Evolutionary conservation across 257 asterid species (phyloP).

Genomic region (Perilla frutescens): DNA sequence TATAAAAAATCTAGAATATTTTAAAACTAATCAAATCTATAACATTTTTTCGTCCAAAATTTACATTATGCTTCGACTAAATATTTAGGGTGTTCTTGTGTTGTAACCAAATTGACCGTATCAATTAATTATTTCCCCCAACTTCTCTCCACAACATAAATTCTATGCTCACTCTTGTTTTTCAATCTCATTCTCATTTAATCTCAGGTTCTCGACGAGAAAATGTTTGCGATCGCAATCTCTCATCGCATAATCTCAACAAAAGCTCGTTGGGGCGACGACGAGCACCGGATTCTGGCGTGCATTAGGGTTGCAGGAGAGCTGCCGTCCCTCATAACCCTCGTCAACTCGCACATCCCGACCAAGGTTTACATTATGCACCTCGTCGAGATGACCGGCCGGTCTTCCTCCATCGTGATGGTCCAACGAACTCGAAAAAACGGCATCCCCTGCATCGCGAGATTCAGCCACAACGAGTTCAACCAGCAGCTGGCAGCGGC

Average conservation of each 20-base stretch:
- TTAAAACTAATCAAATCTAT: too few relatives aligned
- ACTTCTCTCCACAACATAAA: too few relatives aligned
- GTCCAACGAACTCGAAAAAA: constrained; percentile 47
- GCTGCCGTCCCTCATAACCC: constrained; percentile 49
- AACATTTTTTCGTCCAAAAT: too few relatives aligned
- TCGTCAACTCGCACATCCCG: constrained; percentile 48
- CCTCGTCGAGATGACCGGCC: constrained; percentile 59
- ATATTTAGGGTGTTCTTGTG: too few relatives aligned
- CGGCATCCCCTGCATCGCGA: constrained; percentile 46
- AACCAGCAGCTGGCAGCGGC: too few relatives aligned
- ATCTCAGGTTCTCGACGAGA: constrained; percentile 59
- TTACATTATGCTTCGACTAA: too few relatives aligned
- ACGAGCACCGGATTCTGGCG: constrained; percentile 51
- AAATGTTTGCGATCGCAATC: constrained; percentile 50
- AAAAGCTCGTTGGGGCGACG: constrained; percentile 34
- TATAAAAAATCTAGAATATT: too few relatives aligned
- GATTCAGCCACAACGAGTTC: too few relatives aligned
- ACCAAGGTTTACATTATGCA: constrained; percentile 57
- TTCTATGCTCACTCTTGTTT: too few relatives aligned
- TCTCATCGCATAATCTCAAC: not conserved
- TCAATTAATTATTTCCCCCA: too few relatives aligned
- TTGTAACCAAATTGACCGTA: too few relatives aligned
- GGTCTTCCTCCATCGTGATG: constrained; percentile 61
- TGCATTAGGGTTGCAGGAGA: constrained; percentile 54
- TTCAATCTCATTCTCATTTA: too few relatives aligned